Evolutionary conservation across 2,329 filamentous ascomycete genomes (phyloP), one percentile per base, ranked within the genome.

Genomic region (Chrysoporthe puriensis): DNA sequence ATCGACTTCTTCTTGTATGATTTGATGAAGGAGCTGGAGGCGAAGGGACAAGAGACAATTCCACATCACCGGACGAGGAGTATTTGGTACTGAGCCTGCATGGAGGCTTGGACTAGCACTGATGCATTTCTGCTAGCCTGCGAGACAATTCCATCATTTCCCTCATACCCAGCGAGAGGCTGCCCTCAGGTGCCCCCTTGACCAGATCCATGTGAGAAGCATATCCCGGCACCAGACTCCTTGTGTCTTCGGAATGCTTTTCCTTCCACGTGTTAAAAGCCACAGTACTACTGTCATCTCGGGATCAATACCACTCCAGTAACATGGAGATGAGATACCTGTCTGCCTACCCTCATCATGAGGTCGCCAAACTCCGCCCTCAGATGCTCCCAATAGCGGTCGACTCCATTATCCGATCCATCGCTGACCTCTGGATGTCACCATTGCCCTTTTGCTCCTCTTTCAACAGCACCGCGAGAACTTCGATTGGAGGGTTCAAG

Each of bases 1-100:
- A 96, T 99, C 71, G 96, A 99, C 79, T 99, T 98, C 80, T 97
- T 97, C 78, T 82, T 99, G 66, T 99, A 99, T 76, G 96, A 99
- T 80, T 89, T 91, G 21, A 94, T 96, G 81, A 99, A 98, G 78
- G 91, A 93, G 75, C 78, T 91, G 76, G 95, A 98, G 78, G 82
- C 80, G 0, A 77, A 83, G 71, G 83, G 88, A 63, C 78, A 84
- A 66, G 86, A 89, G 75, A 83, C 81, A 52, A 86, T 93, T 69
- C 92, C 93, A 5, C 94, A 97, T 79, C 94, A 97, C 79, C 86
- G 94, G 71, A 97, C 94, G 56, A 87, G 94, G 76, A 96, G 93
- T 75, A 97, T 97, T 70, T 97, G 94, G 94, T 97, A 97, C 78
- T 97, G 79, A 78, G 54, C n/a, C 48, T 18, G 43, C 46, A 64